phyloP scores from a whole-genome alignment of 2,329 filamentous ascomycete genomes.

The Fusarium veterinarium region DNA sequence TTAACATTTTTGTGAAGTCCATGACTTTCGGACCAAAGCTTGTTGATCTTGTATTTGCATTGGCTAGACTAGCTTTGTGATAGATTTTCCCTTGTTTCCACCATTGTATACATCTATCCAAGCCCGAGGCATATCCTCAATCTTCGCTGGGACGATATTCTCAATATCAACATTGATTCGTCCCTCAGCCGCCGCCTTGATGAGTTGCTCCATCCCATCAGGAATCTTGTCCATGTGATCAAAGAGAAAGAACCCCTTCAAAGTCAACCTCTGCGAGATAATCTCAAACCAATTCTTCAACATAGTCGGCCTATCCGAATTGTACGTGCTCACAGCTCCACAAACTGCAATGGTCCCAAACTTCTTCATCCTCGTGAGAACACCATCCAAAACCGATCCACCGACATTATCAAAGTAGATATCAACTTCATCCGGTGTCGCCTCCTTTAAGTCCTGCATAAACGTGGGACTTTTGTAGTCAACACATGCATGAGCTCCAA shows the following conservation, averaged over 20 bases:
- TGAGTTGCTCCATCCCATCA: neutral
- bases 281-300: constrained; percentile 16
- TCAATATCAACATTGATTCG: constrained; percentile 14
- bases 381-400: neutral
- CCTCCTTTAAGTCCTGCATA: neutral
- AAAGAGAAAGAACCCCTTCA: constrained; percentile 4
- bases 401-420: constrained; percentile 20
- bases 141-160: neutral
- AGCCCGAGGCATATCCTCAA: constrained; percentile 25
- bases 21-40: too few relatives aligned
- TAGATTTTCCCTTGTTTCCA: constrained; percentile 15
- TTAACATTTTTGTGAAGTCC: neutral
- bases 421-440: constrained; percentile 4
- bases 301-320: neutral
- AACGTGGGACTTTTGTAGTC: constrained; percentile 28
- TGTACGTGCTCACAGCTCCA: neutral
- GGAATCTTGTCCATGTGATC: constrained; percentile 13
- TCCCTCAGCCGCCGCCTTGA: neutral
- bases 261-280: neutral
- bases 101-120: constrained; percentile 24
- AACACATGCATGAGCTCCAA: constrained; percentile 24
- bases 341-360: neutral
- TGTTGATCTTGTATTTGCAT: neutral
- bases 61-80: constrained; percentile 10
- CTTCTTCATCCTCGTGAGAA: constrained; percentile 10